Evolutionary conservation across 805 yeast species (phyloP).

Genomic region (Lachancea sp.): DNA sequence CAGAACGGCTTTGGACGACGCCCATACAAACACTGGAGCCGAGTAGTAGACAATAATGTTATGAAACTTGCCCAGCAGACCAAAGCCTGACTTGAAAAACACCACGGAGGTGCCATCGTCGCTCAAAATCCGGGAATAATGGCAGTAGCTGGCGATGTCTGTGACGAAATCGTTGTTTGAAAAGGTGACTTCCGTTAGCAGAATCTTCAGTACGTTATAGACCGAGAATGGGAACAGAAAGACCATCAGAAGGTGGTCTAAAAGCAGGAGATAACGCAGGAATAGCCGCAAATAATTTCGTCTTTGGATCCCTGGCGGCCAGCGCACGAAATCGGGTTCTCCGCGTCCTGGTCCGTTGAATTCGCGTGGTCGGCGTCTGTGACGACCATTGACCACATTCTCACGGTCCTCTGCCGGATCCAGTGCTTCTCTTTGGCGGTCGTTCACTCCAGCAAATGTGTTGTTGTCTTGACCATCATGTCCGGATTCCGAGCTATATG

Average conservation of each 20-base stretch:
- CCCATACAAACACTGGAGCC: constrained; percentile 15
- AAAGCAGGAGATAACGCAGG: constrained; percentile 21
- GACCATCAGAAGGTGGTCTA: constrained; percentile 26
- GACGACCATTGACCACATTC: no score
- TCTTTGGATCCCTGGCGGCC: constrained; percentile 13
- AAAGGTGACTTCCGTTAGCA: constrained; percentile 27
- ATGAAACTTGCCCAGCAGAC: constrained; percentile 29
- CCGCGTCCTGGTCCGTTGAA: no score
- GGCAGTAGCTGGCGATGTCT: constrained; percentile 24
- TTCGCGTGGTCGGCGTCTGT: no score
- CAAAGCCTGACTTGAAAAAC: constrained; percentile 13
- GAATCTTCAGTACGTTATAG: constrained; percentile 26
- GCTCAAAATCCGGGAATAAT: constrained; percentile 17
- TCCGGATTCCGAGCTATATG: no score
- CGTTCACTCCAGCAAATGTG: no score
- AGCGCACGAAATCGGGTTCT: constrained; percentile 1
- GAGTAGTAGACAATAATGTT: constrained; percentile 27
- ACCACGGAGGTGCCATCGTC: constrained; percentile 27
- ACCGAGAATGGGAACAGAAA: constrained; percentile 30
- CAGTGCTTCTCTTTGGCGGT: no score
- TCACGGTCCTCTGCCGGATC: no score
- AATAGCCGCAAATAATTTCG: constrained; percentile 22
- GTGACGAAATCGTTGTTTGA: constrained; percentile 24
- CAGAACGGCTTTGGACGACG: constrained; percentile 3
- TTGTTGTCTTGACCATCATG: no score